Conservation (phyloP, 1,139 yeast genomes). For the Oligophagozyma castellii region DNA sequence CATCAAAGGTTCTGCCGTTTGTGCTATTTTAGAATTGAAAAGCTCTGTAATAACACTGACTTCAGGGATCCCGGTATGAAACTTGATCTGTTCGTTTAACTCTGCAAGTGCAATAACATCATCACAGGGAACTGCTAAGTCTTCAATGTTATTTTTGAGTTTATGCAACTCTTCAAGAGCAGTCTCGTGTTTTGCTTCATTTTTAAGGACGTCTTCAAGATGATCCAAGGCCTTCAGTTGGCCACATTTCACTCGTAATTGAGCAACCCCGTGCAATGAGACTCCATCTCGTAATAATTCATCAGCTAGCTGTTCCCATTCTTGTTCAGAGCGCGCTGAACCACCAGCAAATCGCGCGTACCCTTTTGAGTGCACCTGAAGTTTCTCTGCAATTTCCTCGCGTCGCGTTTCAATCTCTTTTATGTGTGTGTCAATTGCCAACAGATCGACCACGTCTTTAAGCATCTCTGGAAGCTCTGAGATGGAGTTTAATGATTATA, state of each 20-base stretch:
- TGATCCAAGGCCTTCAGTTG: conserved; percentile 17
- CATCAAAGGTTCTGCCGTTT: too few relatives aligned
- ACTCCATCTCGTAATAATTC: conserved; percentile 13
- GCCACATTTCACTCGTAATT: conserved; percentile 19
- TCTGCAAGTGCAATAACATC: too few relatives aligned
- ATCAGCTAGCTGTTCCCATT: conserved; percentile 17
- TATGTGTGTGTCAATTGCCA: conserved; percentile 11
- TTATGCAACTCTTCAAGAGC: conserved; percentile 11
- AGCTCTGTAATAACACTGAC: conserved; percentile 4
- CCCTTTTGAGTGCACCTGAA: too few relatives aligned
- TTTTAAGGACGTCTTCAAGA: conserved; percentile 8
- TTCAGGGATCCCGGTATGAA: conserved; percentile 3
- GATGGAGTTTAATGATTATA: too few relatives aligned
- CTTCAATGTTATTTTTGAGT: conserved; percentile 13
- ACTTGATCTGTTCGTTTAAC: too few relatives aligned
- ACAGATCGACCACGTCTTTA: conserved; percentile 13
- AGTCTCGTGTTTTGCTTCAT: conserved; percentile 7
- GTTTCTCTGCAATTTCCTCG: too few relatives aligned
- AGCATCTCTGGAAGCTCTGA: too few relatives aligned
- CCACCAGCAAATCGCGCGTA: too few relatives aligned
- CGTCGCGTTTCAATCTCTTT: conserved; percentile 10
- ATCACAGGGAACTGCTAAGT: conserved; percentile 8
- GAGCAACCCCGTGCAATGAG: conserved; percentile 7
- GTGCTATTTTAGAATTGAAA: conserved; percentile 4
- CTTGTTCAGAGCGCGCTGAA: too few relatives aligned